Percentiles rank a stretch among this genome's conserved stretches.
Conservation (phyloP, 2,329 filamentous ascomycete genomes). For the Diplodia seriata region DNA sequence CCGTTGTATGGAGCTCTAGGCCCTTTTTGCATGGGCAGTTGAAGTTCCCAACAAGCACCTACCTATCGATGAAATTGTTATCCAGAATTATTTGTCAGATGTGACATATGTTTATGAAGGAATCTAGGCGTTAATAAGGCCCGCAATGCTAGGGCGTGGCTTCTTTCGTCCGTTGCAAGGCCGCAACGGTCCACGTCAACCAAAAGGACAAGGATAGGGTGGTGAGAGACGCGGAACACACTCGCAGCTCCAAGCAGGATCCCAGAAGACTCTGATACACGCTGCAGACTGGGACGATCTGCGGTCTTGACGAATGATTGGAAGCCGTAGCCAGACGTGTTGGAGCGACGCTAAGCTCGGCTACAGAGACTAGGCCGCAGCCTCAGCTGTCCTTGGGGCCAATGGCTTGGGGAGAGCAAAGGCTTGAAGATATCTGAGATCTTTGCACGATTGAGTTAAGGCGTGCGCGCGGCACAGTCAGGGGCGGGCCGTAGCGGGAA, state of each 20-base stretch:
- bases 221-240: not conserved
- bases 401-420: not conserved
- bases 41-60: too few relatives aligned
- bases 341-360: constrained; percentile 5
- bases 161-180: not conserved
- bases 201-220: not conserved
- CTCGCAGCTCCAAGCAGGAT: too few relatives aligned
- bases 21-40: too few relatives aligned
- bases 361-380: not conserved
- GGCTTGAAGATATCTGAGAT: not conserved
- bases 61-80: too few relatives aligned
- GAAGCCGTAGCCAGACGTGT: not conserved
- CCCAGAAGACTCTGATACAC: not conserved
- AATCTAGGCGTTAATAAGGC: not conserved
- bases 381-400: not conserved
- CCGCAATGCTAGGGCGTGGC: too few relatives aligned
- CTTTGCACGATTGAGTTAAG: constrained; percentile 14
- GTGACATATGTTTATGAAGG: too few relatives aligned
- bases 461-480: constrained; percentile 23
- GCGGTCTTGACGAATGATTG: constrained; percentile 1
- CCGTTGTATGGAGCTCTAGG: too few relatives aligned
- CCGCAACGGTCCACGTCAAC: not conserved
- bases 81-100: too few relatives aligned
- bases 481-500: constrained; percentile 26
- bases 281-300: not conserved